A percentile compares a stretch with the other conserved stretches of the same genome.
Evolutionary conservation across 2,329 filamentous ascomycete species (phyloP).

Genomic region (Amylocarpus encephaloides): DNA sequence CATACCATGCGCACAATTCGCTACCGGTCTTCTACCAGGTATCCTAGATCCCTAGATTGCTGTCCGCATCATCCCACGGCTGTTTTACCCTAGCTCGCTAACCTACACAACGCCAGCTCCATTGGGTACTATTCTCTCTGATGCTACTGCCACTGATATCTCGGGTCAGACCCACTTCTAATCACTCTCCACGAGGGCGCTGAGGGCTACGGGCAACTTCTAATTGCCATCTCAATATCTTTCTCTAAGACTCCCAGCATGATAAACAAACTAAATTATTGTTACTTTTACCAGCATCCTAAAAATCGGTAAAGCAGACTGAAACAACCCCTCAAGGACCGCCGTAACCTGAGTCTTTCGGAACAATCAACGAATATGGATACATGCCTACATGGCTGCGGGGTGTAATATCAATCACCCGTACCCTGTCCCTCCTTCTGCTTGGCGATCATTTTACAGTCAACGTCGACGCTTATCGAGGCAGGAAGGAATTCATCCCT

Average conservation of each 20-base stretch:
- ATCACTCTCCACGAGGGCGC: conserved; percentile 8
- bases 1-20: conserved; percentile 14
- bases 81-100: conserved; percentile 4
- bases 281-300: conserved; percentile 1
- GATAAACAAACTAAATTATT: conserved; percentile 1
- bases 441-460: conserved; percentile 10
- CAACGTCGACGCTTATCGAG: conserved; percentile 10
- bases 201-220: background rate
- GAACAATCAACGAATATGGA: conserved; percentile 19
- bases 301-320: conserved; percentile 8
- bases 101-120: conserved; percentile 5
- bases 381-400: conserved; percentile 15
- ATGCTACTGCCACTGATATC: conserved; percentile 24
- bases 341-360: conserved; percentile 12
- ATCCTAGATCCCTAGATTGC: conserved; percentile 4
- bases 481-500: conserved; percentile 6
- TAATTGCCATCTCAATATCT: conserved; percentile 8
- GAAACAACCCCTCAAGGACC: conserved; percentile 10
- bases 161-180: conserved; percentile 20
- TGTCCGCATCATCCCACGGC: conserved; percentile 8
- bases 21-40: background rate
- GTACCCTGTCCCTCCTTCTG: conserved; percentile 8
- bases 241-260: background rate
- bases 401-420: conserved; percentile 20
- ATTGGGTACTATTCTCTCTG: conserved; percentile 14